Evolutionary conservation across 208 protist genomes (phyloP), one percentile per base, ranked within the genome.

Genomic region (Trypanosoma mega): DNA sequence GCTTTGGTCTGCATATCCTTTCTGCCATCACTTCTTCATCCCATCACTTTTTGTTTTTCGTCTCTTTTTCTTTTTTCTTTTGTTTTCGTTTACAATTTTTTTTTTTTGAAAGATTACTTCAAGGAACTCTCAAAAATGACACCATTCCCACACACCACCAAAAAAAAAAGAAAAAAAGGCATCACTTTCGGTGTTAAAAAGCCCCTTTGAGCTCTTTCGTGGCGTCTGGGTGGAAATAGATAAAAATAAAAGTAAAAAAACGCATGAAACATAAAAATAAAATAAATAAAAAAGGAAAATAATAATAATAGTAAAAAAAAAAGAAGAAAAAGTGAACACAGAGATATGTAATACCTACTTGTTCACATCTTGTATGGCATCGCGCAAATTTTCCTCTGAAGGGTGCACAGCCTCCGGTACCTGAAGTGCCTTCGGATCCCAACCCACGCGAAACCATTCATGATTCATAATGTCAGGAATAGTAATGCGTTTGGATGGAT

Each of bases 391-490:
- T 23, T 59, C 60, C 3, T 60, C 51, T 7, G 54, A 55, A 7
- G 56, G 43, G 2, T 51, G 12, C 27, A 54, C 0, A 2, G 24
- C 12, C 1, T 18, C 11, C n/a, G 30, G 60, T 29, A 48, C 41
- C 3, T 26, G 70, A 24, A 86, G 63, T 66, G 77, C 51, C 16
- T 33, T 51, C 1, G 72, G 76, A 56, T 90, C 80, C 75, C 80
- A 92, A 54, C 78, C 80, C 11, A 79, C 68, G 5, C 63, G 41
- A 71, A 97, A 97, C 93, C 94, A 98, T 23, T 67, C 75, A 57
- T 96, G 81, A 20, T 61, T 31, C 21, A 93, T 94, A 45, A 98
- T 81, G 21, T 94, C 75, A 6, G 86, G 87, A 30, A 98, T 29
- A 8, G 85, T 92, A 27, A 89, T 80, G 46, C 96, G 79, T 68